Evolutionary conservation across 805 yeast species (phyloP).

Genomic region (Ogataea pilisensis): DNA sequence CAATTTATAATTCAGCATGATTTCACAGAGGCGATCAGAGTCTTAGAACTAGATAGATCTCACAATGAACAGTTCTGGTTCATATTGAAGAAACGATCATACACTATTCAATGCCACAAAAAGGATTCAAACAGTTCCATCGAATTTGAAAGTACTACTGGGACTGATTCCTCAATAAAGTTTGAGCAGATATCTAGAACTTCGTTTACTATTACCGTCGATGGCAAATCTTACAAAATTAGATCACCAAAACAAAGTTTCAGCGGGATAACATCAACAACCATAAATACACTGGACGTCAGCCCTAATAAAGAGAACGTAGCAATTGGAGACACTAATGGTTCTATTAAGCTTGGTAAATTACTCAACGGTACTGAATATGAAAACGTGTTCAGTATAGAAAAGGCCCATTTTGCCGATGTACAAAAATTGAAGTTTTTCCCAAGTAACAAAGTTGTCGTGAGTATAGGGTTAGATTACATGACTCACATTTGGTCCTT

Average conservation of each 20-base stretch:
- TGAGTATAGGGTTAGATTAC: slow-evolving; percentile 57
- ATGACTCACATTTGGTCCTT: slow-evolving; percentile 60
- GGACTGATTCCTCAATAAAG: background rate
- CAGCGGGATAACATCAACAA: background rate
- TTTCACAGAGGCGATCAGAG: slow-evolving; percentile 14
- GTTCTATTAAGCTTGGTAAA: slow-evolving; percentile 11
- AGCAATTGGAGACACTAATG: slow-evolving; percentile 16
- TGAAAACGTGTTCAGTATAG: background rate
- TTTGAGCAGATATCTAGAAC: background rate
- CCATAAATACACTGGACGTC: slow-evolving; percentile 3
- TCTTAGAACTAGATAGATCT: slow-evolving; percentile 7
- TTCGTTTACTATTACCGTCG: background rate
- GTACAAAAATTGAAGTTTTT: slow-evolving; percentile 45
- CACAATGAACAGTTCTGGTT: slow-evolving; percentile 14
- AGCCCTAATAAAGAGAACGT: slow-evolving; percentile 8
- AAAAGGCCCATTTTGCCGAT: slow-evolving; percentile 48
- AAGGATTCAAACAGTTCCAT: background rate
- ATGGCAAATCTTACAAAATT: background rate
- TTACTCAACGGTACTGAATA: background rate
- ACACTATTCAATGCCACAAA: background rate
- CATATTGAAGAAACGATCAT: slow-evolving; percentile 3
- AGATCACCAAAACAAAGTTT: background rate
- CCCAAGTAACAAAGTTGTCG: slow-evolving; percentile 60
- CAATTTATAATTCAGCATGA: slow-evolving; percentile 16
- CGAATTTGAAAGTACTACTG: background rate